These are phyloP conservation scores for Boletus fagicola DNA, from an alignment of 768 basidiomycete genomes.

Conservation along the genomic window DNA sequence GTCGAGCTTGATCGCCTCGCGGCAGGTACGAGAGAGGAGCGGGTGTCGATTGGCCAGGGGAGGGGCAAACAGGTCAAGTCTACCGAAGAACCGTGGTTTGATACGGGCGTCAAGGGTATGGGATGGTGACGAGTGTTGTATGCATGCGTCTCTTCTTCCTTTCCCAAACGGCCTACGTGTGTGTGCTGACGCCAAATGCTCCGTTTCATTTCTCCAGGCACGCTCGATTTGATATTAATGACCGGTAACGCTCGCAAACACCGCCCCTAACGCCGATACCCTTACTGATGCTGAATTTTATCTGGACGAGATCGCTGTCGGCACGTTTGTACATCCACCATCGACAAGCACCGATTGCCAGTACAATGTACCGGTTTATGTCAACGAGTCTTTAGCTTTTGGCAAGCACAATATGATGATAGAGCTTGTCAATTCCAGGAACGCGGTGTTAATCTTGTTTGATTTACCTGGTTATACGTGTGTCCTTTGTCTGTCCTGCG, in stretches of 20 bases:
- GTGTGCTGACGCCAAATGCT: not conserved
- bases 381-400: too few relatives aligned
- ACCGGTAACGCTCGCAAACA: constrained; percentile 37
- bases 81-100: constrained; percentile 40
- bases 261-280: too few relatives aligned
- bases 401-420: too few relatives aligned
- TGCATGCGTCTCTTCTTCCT: constrained; percentile 36
- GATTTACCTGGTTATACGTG: too few relatives aligned
- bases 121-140: constrained; percentile 82
- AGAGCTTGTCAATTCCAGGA: too few relatives aligned
- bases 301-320: too few relatives aligned
- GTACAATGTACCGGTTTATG: too few relatives aligned
- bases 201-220: constrained; percentile 53
- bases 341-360: too few relatives aligned
- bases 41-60: not conserved
- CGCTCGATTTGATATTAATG: constrained; percentile 79
- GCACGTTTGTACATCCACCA: too few relatives aligned
- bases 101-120: constrained; percentile 74
- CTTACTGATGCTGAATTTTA: too few relatives aligned
- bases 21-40: constrained; percentile 38
- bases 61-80: constrained; percentile 14
- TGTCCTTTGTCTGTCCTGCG: too few relatives aligned
- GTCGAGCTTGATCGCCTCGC: constrained; percentile 58
- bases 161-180: not conserved
- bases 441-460: too few relatives aligned